Conservation (phyloP, 1,284 basidiomycete species). For the Apiotrichum porosum region DNA sequence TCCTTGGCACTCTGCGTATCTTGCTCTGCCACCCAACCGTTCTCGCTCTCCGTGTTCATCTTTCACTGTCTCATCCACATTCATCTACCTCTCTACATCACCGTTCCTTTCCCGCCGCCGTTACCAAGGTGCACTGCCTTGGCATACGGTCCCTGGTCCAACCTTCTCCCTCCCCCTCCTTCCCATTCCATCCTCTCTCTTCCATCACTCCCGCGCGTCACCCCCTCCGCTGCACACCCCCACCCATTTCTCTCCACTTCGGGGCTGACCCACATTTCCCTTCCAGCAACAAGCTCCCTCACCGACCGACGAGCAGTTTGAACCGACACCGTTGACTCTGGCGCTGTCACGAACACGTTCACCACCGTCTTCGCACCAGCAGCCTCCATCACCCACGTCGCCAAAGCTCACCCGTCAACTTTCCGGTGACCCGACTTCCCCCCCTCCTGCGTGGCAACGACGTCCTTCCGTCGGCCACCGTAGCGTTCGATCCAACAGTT, state of each 20-base stretch:
- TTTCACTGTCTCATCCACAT: no score
- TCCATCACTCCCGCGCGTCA: no score
- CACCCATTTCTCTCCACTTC: not conserved
- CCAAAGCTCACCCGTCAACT: constrained; percentile 21
- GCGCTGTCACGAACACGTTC: constrained; percentile 15
- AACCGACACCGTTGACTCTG: constrained; percentile 7
- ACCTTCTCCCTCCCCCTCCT: not conserved
- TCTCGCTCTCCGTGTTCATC: no score
- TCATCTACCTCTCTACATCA: not conserved
- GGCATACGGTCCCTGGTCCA: not conserved
- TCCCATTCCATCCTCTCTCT: not conserved
- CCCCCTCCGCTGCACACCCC: not conserved
- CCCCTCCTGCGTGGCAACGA: constrained; percentile 44
- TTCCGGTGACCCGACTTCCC: constrained; percentile 39
- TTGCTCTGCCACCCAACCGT: no score
- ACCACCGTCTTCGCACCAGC: not conserved
- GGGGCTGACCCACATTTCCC: constrained; percentile 1
- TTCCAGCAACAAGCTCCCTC: constrained; percentile 18
- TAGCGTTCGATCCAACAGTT: not conserved
- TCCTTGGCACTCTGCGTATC: no score
- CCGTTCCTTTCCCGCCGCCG: no score
- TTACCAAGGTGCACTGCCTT: no score
- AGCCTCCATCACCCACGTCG: constrained; percentile 5
- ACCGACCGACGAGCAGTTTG: constrained; percentile 8
- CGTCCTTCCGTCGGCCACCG: constrained; percentile 11